These are phyloP conservation scores for Pseudogymnoascus sp. DNA, from an alignment of 2,329 filamentous ascomycete genomes.

Conservation along the genomic window DNA sequence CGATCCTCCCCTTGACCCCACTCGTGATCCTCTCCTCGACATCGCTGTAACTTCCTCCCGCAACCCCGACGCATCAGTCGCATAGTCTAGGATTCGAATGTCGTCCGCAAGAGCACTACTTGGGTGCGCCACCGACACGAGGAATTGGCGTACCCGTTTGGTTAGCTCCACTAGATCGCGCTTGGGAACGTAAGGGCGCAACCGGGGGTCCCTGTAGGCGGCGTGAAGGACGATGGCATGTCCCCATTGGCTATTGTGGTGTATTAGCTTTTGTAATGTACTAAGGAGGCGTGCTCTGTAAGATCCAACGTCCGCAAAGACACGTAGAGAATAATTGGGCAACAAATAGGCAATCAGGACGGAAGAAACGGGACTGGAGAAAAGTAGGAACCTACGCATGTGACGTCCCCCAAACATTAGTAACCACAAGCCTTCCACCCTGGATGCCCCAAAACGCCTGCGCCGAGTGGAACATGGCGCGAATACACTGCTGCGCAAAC, in stretches of 20 bases:
- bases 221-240: constrained; percentile 89
- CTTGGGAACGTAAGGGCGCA: constrained; percentile 52
- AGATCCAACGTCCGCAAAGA: background rate
- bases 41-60: background rate
- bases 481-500: constrained; percentile 45
- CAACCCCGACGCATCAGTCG: constrained; percentile 19
- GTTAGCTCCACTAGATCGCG: constrained; percentile 56
- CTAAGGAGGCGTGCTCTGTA: background rate
- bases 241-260: constrained; percentile 69
- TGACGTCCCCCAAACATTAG: constrained; percentile 92
- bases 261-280: constrained; percentile 22
- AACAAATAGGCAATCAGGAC: background rate
- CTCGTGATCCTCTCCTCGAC: background rate
- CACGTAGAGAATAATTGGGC: constrained; percentile 10
- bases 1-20: background rate
- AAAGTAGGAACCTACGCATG: constrained; percentile 69
- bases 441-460: constrained; percentile 77
- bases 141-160: constrained; percentile 67
- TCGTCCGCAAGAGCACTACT: constrained; percentile 71
- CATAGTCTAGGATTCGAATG: constrained; percentile 59
- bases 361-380: background rate
- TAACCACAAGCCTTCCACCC: constrained; percentile 67
- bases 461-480: constrained; percentile 65
- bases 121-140: constrained; percentile 62
- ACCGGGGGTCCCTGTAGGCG: constrained; percentile 61